Percentiles rank a stretch among this genome's conserved stretches.
phyloP scores from a whole-genome alignment of 139 green algal genomes.

The Pseudopediastrum boryanum region DNA sequence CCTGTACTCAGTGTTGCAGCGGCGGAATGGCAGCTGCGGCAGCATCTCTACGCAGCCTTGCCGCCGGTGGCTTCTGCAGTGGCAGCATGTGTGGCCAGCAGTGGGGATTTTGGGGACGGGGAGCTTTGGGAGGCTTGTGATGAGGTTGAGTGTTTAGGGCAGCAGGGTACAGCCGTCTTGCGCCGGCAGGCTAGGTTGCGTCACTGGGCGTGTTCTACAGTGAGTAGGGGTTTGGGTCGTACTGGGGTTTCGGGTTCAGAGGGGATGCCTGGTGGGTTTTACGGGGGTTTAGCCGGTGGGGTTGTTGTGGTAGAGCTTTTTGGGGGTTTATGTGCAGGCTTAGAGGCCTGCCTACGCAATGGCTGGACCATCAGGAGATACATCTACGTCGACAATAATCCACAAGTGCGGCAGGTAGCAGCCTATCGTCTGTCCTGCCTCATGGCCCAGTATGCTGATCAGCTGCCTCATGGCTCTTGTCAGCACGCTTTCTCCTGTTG shows the following conservation, averaged over 20 bases:
- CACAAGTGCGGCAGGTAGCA: background rate
- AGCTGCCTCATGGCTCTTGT: background rate
- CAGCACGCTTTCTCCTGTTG: background rate
- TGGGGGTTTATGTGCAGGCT: conserved; percentile 1
- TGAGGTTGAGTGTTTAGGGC: too few species aligned
- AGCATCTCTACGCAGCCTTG: too few species aligned
- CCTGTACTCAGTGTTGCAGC: too few species aligned
- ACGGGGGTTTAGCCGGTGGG: background rate
- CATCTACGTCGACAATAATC: conserved; percentile 8
- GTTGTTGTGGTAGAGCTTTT: conserved; percentile 33
- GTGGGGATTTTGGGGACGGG: too few species aligned
- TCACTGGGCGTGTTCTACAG: background rate
- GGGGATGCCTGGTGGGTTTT: background rate
- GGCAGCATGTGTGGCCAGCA: too few species aligned
- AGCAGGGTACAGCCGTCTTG: too few species aligned
- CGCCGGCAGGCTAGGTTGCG: background rate
- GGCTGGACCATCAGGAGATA: background rate
- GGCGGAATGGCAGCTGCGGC: too few species aligned
- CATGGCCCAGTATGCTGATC: conserved; percentile 5
- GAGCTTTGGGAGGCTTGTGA: too few species aligned
- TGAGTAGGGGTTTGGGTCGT: background rate
- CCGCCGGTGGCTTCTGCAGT: too few species aligned
- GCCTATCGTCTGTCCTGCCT: too few species aligned
- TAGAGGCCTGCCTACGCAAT: conserved; percentile 26
- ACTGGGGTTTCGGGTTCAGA: background rate